These are phyloP conservation scores for Fusarium sp. DNA, from an alignment of 2,329 filamentous ascomycete species.

Conservation along the genomic window DNA sequence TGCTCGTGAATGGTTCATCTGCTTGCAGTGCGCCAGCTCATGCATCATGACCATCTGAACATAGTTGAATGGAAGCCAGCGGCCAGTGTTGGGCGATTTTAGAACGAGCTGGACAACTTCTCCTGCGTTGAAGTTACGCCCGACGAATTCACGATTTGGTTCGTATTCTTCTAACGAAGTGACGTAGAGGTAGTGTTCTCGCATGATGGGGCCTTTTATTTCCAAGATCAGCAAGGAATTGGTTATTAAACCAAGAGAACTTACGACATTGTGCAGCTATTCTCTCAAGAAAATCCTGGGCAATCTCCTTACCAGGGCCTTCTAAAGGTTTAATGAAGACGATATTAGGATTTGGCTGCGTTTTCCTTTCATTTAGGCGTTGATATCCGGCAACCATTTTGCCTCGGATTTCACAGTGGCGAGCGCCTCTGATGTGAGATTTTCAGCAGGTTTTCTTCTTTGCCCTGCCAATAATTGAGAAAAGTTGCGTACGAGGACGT, in stretches of 20 bases:
- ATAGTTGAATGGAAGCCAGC: constrained; percentile 84
- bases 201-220: constrained; percentile 73
- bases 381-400: constrained; percentile 82
- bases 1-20: constrained; percentile 88
- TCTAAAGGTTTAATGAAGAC: constrained; percentile 86
- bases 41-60: constrained; percentile 98
- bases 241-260: constrained; percentile 33
- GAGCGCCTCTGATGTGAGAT: not conserved
- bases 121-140: constrained; percentile 90
- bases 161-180: constrained; percentile 84
- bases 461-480: not conserved
- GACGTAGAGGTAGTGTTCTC: constrained; percentile 71
- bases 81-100: constrained; percentile 70
- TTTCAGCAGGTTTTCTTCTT: not conserved
- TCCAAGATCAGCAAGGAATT: constrained; percentile 1
- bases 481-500: not conserved
- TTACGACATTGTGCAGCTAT: constrained; percentile 83
- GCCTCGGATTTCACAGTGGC: not conserved
- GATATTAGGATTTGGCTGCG: constrained; percentile 81
- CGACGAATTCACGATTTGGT: constrained; percentile 84
- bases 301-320: constrained; percentile 70
- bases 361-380: constrained; percentile 79
- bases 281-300: constrained; percentile 78
- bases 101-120: constrained; percentile 89
- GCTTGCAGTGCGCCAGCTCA: constrained; percentile 86